phyloP scores from a whole-genome alignment of 2,329 filamentous ascomycete species.

The Chrysoporthe puriensis region DNA sequence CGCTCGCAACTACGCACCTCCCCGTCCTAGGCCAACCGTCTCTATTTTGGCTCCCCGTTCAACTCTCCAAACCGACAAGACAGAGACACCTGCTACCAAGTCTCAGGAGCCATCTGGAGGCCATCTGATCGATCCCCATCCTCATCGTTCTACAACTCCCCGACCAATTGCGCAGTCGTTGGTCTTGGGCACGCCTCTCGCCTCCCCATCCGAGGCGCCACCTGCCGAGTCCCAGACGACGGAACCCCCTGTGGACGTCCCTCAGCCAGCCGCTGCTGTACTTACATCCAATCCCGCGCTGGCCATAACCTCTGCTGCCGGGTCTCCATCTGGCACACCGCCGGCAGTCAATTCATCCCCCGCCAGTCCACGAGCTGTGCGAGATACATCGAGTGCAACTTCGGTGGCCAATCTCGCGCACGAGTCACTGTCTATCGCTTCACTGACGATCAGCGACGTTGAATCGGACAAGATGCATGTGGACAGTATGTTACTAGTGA shows the following conservation, averaged over 20 bases:
- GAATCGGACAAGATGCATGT: constrained; percentile 40
- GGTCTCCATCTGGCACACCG: not conserved
- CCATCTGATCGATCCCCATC: not conserved
- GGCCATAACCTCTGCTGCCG: not conserved
- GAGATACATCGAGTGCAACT: not conserved
- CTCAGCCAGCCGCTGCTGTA: not conserved
- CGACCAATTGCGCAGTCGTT: not conserved
- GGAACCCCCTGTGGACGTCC: not conserved
- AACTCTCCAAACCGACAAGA: not conserved
- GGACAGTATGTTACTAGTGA: constrained; percentile 40
- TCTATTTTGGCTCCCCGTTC: not conserved
- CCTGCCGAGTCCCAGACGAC: not conserved
- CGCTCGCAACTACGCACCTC: not conserved
- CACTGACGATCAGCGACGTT: not conserved
- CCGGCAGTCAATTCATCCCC: not conserved
- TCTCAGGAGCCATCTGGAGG: not conserved
- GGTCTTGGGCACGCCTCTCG: not conserved
- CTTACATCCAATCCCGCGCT: not conserved
- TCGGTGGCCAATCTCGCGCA: not conserved
- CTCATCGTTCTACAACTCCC: not conserved
- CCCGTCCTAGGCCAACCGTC: not conserved
- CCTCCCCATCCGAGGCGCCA: not conserved
- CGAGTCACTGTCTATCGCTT: not conserved
- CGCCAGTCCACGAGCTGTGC: not conserved
- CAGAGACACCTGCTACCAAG: not conserved